Conservation (phyloP, 148 eudicot species). For the Diospyros kaki region DNA sequence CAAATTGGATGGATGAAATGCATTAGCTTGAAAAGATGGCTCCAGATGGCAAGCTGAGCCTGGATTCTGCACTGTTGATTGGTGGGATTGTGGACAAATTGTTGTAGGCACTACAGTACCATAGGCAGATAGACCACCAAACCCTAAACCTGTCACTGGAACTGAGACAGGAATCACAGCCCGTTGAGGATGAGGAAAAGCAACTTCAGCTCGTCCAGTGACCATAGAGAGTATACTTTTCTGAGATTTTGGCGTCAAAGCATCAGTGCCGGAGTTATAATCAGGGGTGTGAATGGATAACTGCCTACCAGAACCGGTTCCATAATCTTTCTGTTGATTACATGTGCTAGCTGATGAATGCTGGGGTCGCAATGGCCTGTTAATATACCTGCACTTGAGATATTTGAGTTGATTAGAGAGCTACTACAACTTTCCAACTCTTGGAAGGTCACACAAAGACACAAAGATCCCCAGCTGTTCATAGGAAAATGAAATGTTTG, state of each 20-base stretch:
- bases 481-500: too few species aligned
- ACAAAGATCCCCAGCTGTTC: too few species aligned
- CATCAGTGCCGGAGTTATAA: conserved; percentile 28
- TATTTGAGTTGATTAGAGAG: background rate
- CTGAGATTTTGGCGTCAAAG: conserved; percentile 22
- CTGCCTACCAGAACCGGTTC: conserved; percentile 28
- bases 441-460: background rate
- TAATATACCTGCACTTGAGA: conserved; percentile 49
- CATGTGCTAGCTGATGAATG: conserved; percentile 34
- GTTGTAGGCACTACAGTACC: conserved; percentile 29
- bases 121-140: conserved; percentile 27
- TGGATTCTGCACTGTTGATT: conserved; percentile 38
- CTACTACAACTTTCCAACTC: conserved; percentile 4
- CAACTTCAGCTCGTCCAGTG: conserved; percentile 27
- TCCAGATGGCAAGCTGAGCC: conserved; percentile 36
- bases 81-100: conserved; percentile 31
- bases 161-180: conserved; percentile 42
- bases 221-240: conserved; percentile 25
- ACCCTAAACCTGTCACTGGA: conserved; percentile 40
- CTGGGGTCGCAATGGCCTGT: conserved; percentile 31
- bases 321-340: conserved; percentile 30
- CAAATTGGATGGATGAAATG: conserved; percentile 14
- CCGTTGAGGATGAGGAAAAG: conserved; percentile 21
- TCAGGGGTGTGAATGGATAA: conserved; percentile 28
- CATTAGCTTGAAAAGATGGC: conserved; percentile 20